phyloP scores from a whole-genome alignment of 768 basidiomycete species.

The Podaxis sp. region DNA sequence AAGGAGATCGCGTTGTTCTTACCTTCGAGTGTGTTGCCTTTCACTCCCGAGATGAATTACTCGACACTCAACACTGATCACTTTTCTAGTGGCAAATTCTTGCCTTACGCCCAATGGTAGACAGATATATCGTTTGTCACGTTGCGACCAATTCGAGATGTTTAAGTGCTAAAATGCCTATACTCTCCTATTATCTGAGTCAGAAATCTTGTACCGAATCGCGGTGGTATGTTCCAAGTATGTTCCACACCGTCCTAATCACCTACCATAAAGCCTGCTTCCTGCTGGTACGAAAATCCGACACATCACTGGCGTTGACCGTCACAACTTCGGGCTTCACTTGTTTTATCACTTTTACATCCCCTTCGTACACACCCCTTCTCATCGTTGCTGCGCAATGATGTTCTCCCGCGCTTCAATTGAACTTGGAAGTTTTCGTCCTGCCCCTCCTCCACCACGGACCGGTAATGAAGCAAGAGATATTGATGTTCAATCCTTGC shows the following conservation, averaged over 20 bases:
- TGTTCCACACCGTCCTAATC: neutral
- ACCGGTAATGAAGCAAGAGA: slow-evolving; percentile 1
- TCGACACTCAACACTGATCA: neutral
- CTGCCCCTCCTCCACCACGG: neutral
- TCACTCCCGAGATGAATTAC: neutral
- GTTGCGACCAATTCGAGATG: neutral
- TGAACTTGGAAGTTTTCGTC: slow-evolving; percentile 4
- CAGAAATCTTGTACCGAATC: neutral
- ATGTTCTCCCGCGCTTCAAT: slow-evolving; percentile 9
- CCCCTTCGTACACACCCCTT: neutral
- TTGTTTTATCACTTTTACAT: too few species aligned
- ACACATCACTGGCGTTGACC: slow-evolving; percentile 1
- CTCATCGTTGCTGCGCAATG: neutral
- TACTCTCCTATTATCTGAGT: neutral
- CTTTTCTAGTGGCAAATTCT: slow-evolving; percentile 62
- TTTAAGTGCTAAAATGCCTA: neutral
- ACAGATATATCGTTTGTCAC: neutral
- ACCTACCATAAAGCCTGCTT: neutral
- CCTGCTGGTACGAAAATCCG: neutral
- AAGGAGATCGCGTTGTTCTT: slow-evolving; percentile 73
- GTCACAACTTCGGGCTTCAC: neutral
- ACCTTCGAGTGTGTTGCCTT: slow-evolving; percentile 66
- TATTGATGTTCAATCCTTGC: neutral
- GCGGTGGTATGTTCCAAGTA: neutral
- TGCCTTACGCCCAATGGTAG: slow-evolving; percentile 71